These are phyloP conservation scores for Penicillium corylophilum DNA, from an alignment of 2,329 filamentous ascomycete species.

Conservation along the genomic window DNA sequence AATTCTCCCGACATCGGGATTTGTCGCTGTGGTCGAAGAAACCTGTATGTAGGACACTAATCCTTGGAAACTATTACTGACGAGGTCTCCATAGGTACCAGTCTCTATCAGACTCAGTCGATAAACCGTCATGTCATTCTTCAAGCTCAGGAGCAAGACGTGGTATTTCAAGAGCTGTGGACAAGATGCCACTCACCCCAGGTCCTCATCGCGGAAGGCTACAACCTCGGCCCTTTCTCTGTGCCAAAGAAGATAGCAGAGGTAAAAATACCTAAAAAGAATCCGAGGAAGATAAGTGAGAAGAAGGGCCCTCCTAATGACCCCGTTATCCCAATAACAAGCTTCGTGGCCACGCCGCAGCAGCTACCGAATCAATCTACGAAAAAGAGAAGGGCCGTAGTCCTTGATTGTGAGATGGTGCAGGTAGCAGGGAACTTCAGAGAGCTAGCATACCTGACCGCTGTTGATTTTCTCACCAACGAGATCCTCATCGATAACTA, in stretches of 20 bases:
- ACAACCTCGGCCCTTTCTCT: background rate
- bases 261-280: background rate
- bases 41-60: background rate
- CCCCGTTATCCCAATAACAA: background rate
- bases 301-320: background rate
- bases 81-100: background rate
- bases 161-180: background rate
- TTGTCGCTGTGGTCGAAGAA: background rate
- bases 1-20: background rate
- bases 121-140: background rate
- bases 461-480: constrained; percentile 49
- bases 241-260: background rate
- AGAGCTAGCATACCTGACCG: constrained; percentile 41
- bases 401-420: constrained; percentile 54
- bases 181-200: background rate
- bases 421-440: constrained; percentile 27
- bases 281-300: background rate
- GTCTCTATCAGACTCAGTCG: background rate
- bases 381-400: constrained; percentile 33
- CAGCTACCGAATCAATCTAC: background rate
- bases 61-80: background rate
- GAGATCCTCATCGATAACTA: constrained; percentile 47
- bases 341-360: background rate
- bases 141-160: background rate
- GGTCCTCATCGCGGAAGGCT: background rate